Evolutionary conservation across 179 eudicot genomes (phyloP).

Genomic region (Pouteria campechiana): DNA sequence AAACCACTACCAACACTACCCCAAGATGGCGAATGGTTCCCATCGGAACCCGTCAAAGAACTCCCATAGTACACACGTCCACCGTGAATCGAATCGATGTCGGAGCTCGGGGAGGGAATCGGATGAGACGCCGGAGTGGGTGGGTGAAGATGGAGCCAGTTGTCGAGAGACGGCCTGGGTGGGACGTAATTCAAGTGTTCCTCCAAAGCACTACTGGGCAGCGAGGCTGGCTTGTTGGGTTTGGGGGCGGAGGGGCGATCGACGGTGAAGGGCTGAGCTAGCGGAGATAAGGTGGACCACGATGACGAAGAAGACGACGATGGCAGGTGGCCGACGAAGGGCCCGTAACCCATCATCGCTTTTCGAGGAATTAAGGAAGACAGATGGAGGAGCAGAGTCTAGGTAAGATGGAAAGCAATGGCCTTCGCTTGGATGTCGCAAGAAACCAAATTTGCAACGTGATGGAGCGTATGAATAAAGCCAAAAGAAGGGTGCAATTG

Average conservation of each 20-base stretch:
- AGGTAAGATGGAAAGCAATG: no score
- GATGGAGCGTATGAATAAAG: no score
- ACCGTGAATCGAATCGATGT: constrained; percentile 26
- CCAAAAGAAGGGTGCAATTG: no score
- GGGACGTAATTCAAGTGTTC: constrained; percentile 29
- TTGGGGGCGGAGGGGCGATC: constrained; percentile 44
- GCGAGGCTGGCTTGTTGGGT: constrained; percentile 38
- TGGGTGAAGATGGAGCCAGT: constrained; percentile 38
- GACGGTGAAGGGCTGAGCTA: constrained; percentile 81
- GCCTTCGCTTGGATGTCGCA: no score
- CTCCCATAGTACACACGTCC: constrained; percentile 14
- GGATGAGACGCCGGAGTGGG: constrained; percentile 27
- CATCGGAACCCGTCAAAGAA: constrained; percentile 18
- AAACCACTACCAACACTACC: constrained; percentile 14
- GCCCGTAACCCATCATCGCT: constrained; percentile 51
- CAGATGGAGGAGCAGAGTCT: no score
- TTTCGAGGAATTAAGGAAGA: neutral
- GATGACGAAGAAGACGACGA: constrained; percentile 38
- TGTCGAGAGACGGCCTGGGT: constrained; percentile 24
- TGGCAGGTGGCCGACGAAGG: constrained; percentile 30
- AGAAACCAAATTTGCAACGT: no score
- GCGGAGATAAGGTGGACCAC: constrained; percentile 67
- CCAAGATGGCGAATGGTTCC: constrained; percentile 16
- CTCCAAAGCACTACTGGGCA: constrained; percentile 23
- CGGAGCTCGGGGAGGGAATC: constrained; percentile 8